Percentiles rank a stretch among this genome's conserved stretches.
Conservation (phyloP, 176 grass and related monocot species). For the Ensete glaucum region DNA sequence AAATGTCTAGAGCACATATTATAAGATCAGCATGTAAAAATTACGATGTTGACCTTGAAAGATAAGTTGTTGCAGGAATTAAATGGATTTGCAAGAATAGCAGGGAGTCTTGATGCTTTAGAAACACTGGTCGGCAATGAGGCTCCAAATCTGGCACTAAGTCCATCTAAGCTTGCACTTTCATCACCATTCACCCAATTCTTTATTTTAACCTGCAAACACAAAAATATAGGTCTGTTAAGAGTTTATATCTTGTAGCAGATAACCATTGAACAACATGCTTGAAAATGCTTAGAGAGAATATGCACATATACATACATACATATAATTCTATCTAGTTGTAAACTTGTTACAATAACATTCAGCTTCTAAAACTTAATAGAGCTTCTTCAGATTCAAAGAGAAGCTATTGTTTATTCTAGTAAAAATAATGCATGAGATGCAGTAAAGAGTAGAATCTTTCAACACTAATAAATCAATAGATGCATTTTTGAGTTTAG, state of each 20-base stretch:
- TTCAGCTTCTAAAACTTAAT: too few species aligned
- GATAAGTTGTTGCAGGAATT: conserved; percentile 42
- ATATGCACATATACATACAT: background rate
- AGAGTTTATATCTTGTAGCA: background rate
- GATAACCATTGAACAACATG: background rate
- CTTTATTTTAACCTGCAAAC: conserved; percentile 55
- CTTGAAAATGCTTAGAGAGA: background rate
- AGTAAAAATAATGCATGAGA: too few species aligned
- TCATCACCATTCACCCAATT: conserved; percentile 60
- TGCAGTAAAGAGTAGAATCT: too few species aligned
- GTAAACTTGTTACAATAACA: too few species aligned
- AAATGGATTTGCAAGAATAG: conserved; percentile 32
- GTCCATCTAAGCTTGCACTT: conserved; percentile 42
- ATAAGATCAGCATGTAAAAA: background rate
- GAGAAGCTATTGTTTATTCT: too few species aligned
- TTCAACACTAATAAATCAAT: too few species aligned
- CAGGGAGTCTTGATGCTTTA: conserved; percentile 10
- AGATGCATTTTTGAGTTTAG: too few species aligned
- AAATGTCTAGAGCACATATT: background rate
- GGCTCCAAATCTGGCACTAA: conserved; percentile 61
- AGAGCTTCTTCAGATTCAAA: too few species aligned
- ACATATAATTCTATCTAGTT: background rate
- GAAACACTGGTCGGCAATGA: conserved; percentile 27
- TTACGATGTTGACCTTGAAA: conserved; percentile 17
- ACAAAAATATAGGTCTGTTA: background rate